phyloP scores from a whole-genome alignment of 2,329 filamentous ascomycete species.

The Aspergillus hiratsukae region DNA sequence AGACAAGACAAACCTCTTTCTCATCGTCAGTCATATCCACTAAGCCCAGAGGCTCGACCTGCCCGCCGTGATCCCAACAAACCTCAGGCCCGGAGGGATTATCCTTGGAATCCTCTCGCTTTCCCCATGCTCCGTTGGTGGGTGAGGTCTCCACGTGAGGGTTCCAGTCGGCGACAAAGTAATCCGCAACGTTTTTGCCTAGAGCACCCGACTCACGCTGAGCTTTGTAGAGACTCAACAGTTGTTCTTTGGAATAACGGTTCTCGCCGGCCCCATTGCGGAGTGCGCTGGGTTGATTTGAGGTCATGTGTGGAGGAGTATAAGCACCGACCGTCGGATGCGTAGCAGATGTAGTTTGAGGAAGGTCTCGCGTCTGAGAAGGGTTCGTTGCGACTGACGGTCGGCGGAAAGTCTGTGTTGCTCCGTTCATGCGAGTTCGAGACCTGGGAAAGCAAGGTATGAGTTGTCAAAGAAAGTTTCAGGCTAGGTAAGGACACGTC shows the following conservation, averaged over 20 bases:
- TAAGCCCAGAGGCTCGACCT: conserved; percentile 66
- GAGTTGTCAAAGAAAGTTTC: background rate
- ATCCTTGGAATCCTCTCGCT: conserved; percentile 68
- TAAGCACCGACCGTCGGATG: conserved; percentile 48
- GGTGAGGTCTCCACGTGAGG: conserved; percentile 65
- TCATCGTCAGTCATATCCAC: conserved; percentile 67
- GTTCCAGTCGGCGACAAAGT: conserved; percentile 76
- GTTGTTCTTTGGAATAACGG: conserved; percentile 73
- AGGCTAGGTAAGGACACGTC: background rate
- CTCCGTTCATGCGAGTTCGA: conserved; percentile 59
- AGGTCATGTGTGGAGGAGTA: conserved; percentile 58
- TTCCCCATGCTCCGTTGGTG: conserved; percentile 66
- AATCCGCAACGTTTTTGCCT: conserved; percentile 58
- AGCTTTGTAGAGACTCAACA: conserved; percentile 67
- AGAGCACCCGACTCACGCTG: conserved; percentile 52
- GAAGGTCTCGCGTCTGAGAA: conserved; percentile 43
- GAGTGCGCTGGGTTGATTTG: conserved; percentile 40
- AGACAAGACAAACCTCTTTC: conserved; percentile 51
- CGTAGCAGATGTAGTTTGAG: conserved; percentile 37
- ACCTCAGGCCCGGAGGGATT: conserved; percentile 77
- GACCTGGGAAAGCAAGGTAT: conserved; percentile 43
- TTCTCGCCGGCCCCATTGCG: conserved; percentile 54
- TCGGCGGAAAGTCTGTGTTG: conserved; percentile 63
- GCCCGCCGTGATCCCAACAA: conserved; percentile 78
- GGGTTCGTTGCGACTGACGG: conserved; percentile 56